phyloP scores from a whole-genome alignment of 805 yeast genomes.

The Nakazawaea sp. region DNA sequence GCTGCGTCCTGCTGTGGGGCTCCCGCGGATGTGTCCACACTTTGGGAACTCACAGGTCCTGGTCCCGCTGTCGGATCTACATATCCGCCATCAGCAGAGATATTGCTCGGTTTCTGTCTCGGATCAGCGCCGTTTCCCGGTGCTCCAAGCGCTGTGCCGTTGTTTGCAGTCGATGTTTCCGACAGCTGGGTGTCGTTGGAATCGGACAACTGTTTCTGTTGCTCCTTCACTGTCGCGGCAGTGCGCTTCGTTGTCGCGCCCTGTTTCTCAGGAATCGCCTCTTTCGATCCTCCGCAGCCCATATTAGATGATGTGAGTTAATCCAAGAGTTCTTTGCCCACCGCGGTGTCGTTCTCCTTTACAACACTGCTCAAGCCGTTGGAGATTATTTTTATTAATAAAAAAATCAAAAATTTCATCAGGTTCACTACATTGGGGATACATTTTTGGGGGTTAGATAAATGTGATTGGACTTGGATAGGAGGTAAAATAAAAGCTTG shows the following conservation, averaged over 20 bases:
- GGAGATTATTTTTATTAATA: no score
- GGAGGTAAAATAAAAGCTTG: no score
- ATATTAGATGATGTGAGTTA: no score
- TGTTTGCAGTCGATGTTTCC: conserved; percentile 4
- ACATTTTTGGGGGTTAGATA: no score
- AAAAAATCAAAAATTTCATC: no score
- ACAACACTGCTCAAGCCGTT: no score
- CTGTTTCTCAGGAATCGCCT: conserved; percentile 1
- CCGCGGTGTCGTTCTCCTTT: no score
- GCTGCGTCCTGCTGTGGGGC: background rate
- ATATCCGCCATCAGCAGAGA: background rate
- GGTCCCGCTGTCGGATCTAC: background rate
- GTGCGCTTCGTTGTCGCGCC: conserved; percentile 6
- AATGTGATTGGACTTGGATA: no score
- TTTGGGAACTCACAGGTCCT: background rate
- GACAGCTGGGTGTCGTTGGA: conserved; percentile 5
- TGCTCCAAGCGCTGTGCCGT: no score
- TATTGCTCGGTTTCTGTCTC: background rate
- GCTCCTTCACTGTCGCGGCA: background rate
- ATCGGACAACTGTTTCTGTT: background rate
- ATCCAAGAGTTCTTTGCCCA: no score
- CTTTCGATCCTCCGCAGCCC: conserved; percentile 13
- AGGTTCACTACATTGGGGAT: no score
- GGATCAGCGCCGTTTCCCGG: background rate
- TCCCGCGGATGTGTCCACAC: background rate